phyloP scores from a whole-genome alignment of 805 yeast species.

The Saccharomycopsis fibuligera region DNA sequence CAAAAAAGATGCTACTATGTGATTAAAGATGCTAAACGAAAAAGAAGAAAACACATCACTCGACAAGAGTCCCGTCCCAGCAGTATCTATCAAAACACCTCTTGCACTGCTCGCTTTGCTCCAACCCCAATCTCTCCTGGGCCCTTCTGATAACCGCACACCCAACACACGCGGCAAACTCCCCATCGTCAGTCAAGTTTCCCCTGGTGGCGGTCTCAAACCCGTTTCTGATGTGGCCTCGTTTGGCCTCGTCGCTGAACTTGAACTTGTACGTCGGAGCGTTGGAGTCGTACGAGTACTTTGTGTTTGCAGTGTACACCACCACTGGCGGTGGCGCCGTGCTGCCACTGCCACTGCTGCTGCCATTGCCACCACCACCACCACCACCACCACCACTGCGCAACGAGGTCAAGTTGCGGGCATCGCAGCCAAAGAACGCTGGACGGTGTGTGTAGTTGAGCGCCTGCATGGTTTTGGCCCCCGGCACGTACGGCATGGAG shows the following conservation, averaged over 20 bases:
- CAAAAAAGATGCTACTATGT: no score
- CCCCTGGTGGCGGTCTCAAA: slow-evolving; percentile 60
- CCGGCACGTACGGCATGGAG: slow-evolving; percentile 58
- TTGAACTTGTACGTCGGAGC: slow-evolving; percentile 63
- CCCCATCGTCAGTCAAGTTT: slow-evolving; percentile 60
- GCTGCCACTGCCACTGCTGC: no score
- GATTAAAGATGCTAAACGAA: neutral
- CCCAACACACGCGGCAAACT: slow-evolving; percentile 69
- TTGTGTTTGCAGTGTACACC: slow-evolving; percentile 67
- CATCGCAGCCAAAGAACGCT: slow-evolving; percentile 68
- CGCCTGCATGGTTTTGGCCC: slow-evolving; percentile 38
- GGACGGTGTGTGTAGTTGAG: slow-evolving; percentile 51
- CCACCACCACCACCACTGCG: no score
- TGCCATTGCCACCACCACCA: no score
- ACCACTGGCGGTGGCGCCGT: slow-evolving; percentile 61
- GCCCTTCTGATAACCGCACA: slow-evolving; percentile 79
- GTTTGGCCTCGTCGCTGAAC: slow-evolving; percentile 50
- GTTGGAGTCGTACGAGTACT: slow-evolving; percentile 58
- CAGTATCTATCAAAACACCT: slow-evolving; percentile 68
- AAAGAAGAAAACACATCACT: neutral
- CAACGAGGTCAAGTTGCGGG: slow-evolving; percentile 33
- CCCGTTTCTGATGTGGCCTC: slow-evolving; percentile 62
- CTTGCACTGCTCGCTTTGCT: slow-evolving; percentile 60
- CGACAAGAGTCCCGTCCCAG: slow-evolving; percentile 50
- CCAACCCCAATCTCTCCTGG: slow-evolving; percentile 57